Conservation (phyloP, 108 stramenopile genomes). For the Aurantiochytrium sp. region DNA sequence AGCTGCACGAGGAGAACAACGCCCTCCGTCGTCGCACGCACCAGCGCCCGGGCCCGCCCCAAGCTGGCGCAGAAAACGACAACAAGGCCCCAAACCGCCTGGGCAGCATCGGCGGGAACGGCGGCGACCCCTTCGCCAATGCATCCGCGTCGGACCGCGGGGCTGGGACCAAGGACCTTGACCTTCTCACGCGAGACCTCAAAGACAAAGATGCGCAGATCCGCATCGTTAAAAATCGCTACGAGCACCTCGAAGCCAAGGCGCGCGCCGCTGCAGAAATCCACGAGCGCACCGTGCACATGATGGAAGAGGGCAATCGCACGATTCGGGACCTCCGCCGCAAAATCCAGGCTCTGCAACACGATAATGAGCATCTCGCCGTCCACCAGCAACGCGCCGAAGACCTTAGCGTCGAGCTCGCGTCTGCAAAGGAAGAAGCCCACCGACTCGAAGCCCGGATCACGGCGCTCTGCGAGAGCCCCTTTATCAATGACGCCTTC, state of each 20-base stretch:
- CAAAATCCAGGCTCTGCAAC: slow-evolving; percentile 35
- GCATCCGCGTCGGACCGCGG: too few species aligned
- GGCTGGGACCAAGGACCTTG: too few species aligned
- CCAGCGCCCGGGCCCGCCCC: background rate
- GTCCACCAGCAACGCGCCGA: slow-evolving; percentile 40
- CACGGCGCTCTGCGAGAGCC: slow-evolving; percentile 50
- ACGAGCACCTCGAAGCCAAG: slow-evolving; percentile 54
- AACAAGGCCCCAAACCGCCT: background rate
- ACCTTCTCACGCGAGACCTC: slow-evolving; percentile 24
- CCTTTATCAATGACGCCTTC: slow-evolving; percentile 23
- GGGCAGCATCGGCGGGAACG: too few species aligned
- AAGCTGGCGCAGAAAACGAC: background rate
- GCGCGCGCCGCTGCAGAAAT: slow-evolving; percentile 48
- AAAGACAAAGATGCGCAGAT: slow-evolving; percentile 36
- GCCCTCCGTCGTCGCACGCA: slow-evolving; percentile 24
- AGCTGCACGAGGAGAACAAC: slow-evolving; percentile 35
- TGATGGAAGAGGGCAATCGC: slow-evolving; percentile 53
- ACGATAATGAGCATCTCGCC: slow-evolving; percentile 47
- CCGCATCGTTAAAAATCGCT: slow-evolving; percentile 40
- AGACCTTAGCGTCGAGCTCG: slow-evolving; percentile 47
- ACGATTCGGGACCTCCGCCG: slow-evolving; percentile 38
- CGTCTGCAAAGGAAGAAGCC: slow-evolving; percentile 42
- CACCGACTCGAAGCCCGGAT: slow-evolving; percentile 53
- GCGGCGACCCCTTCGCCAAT: too few species aligned
- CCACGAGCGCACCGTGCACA: slow-evolving; percentile 48